phyloP scores from a whole-genome alignment of 208 protist species.

The Trypanosoma melophagium region DNA sequence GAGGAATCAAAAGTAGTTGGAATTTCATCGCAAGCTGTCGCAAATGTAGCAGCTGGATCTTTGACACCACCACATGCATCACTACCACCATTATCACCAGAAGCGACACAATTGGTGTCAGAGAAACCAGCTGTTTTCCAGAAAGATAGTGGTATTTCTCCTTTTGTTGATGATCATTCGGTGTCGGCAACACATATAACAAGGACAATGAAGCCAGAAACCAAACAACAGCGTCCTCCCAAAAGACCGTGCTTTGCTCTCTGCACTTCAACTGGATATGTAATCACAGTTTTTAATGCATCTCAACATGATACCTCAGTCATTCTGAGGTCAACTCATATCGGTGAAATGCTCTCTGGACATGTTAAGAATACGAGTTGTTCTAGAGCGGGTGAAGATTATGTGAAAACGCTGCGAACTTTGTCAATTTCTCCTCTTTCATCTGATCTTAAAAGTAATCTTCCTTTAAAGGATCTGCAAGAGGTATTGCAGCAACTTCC shows the following conservation, averaged over 20 bases:
- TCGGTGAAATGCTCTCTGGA: slow-evolving; percentile 21
- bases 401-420: slow-evolving; percentile 10
- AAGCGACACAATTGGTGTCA: neutral
- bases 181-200: neutral
- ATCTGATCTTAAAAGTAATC: neutral
- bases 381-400: slow-evolving; percentile 3
- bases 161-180: neutral
- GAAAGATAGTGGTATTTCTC: neutral
- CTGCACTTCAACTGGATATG: slow-evolving; percentile 27
- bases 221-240: neutral
- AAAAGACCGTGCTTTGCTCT: slow-evolving; percentile 16
- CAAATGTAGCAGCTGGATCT: neutral
- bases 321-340: slow-evolving; percentile 2
- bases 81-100: neutral
- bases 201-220: neutral
- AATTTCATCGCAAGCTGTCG: neutral
- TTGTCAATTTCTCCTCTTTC: slow-evolving; percentile 1
- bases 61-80: neutral
- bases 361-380: neutral
- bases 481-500: slow-evolving; percentile 15
- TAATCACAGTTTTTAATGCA: slow-evolving; percentile 24
- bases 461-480: slow-evolving; percentile 10
- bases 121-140: neutral
- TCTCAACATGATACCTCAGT: neutral
- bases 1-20: no score